A percentile compares a stretch with the other conserved stretches of the same genome.
phyloP scores from a whole-genome alignment of 1,284 basidiomycete genomes.

The Ceratobasidium papillatum region DNA sequence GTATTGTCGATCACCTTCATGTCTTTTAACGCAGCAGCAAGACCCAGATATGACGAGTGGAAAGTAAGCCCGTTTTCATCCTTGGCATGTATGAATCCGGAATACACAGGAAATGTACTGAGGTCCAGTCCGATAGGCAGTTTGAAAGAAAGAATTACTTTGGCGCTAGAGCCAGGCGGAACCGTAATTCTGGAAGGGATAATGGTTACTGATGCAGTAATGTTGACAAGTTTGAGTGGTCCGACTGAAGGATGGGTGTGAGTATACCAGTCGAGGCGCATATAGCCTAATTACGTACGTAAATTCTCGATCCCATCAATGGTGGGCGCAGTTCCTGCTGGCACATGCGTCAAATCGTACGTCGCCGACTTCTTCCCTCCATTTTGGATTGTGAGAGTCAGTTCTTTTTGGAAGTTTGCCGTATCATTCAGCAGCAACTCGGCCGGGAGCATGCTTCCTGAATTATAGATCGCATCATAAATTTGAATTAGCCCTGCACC shows the following conservation, averaged over 20 bases:
- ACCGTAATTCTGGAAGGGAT: constrained; percentile 46
- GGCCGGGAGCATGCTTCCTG: constrained; percentile 65
- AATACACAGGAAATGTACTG: constrained; percentile 50
- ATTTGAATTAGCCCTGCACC: constrained; percentile 74
- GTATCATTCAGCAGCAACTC: constrained; percentile 77
- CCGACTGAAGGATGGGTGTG: neutral
- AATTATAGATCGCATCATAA: constrained; percentile 66
- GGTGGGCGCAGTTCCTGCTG: constrained; percentile 54
- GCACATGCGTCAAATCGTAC: constrained; percentile 48
- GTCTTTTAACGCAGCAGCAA: constrained; percentile 51
- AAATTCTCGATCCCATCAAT: constrained; percentile 51
- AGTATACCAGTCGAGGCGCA: neutral
- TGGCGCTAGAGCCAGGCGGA: constrained; percentile 45
- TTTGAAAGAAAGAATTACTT: constrained; percentile 47
- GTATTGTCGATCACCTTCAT: constrained; percentile 51
- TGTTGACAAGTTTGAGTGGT: constrained; percentile 48
- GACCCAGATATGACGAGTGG: constrained; percentile 47
- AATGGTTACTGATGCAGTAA: constrained; percentile 47
- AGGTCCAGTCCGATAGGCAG: constrained; percentile 48
- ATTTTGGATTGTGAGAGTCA: constrained; percentile 48
- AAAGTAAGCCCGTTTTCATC: constrained; percentile 38
- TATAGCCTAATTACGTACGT: constrained; percentile 44
- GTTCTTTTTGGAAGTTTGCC: constrained; percentile 53
- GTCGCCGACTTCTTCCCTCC: constrained; percentile 45
- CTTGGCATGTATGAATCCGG: constrained; percentile 46